A percentile compares a stretch with the other conserved stretches of the same genome.
Evolutionary conservation across 2,329 filamentous ascomycete species (phyloP).

Genomic region (Aureobasidium lini): DNA sequence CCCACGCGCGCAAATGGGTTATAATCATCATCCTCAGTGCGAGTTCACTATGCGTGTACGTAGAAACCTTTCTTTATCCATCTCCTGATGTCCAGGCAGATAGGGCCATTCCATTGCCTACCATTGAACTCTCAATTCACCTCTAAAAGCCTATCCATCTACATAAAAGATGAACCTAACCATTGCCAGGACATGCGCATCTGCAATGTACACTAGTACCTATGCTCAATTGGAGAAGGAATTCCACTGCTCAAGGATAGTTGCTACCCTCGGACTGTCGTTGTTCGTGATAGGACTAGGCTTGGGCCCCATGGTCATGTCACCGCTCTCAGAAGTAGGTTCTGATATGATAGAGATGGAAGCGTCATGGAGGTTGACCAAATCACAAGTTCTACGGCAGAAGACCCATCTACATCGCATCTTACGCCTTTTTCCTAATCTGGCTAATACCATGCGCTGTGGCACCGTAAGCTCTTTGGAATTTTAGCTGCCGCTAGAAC

Average conservation of each 20-base stretch:
- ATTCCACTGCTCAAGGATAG: constrained; percentile 61
- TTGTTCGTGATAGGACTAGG: constrained; percentile 73
- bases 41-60: constrained; percentile 64
- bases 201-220: constrained; percentile 81
- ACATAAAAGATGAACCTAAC: not conserved
- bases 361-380: not conserved
- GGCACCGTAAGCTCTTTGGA: constrained; percentile 38
- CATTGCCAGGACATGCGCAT: constrained; percentile 55
- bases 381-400: constrained; percentile 65
- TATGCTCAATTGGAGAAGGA: constrained; percentile 70
- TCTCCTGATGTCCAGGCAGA: not conserved
- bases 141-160: not conserved
- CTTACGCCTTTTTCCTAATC: constrained; percentile 67
- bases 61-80: not conserved
- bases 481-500: not conserved
- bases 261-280: constrained; percentile 74
- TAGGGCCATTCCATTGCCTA: not conserved
- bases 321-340: constrained; percentile 43
- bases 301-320: constrained; percentile 49
- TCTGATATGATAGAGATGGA: not conserved
- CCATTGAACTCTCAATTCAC: not conserved
- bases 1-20: constrained; percentile 60
- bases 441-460: constrained; percentile 75
- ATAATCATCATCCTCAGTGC: constrained; percentile 67
- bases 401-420: constrained; percentile 68